phyloP scores from a whole-genome alignment of 495 filamentous ascomycete genomes.

The Tricharina praecox region DNA sequence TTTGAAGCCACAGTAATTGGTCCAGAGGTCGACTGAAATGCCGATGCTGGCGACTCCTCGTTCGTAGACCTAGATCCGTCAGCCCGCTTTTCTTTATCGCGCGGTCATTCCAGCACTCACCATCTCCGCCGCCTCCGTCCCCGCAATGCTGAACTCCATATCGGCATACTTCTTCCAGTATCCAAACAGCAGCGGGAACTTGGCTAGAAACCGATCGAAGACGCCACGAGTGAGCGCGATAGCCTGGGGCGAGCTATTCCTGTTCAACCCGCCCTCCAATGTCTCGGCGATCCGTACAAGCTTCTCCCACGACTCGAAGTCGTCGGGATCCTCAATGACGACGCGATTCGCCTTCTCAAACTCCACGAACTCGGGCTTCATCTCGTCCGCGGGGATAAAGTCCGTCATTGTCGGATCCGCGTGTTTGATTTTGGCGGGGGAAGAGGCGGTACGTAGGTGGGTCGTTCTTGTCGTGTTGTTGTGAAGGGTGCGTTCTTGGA shows the following conservation, averaged over 20 bases:
- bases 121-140: conserved; percentile 95
- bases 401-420: conserved; percentile 17
- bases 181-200: conserved; percentile 89
- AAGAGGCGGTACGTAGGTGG: no score
- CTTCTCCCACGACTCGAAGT: conserved; percentile 90
- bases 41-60: conserved; percentile 84
- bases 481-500: no score
- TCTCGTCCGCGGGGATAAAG: conserved; percentile 18
- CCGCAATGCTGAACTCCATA: conserved; percentile 87
- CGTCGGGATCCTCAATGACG: conserved; percentile 57
- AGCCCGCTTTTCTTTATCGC: no score
- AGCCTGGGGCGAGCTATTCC: conserved; percentile 88
- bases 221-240: conserved; percentile 67
- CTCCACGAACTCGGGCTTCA: conserved; percentile 26
- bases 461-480: no score
- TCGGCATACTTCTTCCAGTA: conserved; percentile 99
- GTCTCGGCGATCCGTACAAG: conserved; percentile 65
- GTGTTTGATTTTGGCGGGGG: no score
- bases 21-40: conserved; percentile 89
- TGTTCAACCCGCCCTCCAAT: conserved; percentile 83
- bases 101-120: no score
- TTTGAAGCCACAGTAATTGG: conserved; percentile 94
- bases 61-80: conserved; percentile 94
- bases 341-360: conserved; percentile 27
- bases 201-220: conserved; percentile 85